Percentiles rank a stretch among this genome's conserved stretches.
phyloP scores from a whole-genome alignment of 2,329 filamentous ascomycete genomes.

The Xylariomycetidae sp. region DNA sequence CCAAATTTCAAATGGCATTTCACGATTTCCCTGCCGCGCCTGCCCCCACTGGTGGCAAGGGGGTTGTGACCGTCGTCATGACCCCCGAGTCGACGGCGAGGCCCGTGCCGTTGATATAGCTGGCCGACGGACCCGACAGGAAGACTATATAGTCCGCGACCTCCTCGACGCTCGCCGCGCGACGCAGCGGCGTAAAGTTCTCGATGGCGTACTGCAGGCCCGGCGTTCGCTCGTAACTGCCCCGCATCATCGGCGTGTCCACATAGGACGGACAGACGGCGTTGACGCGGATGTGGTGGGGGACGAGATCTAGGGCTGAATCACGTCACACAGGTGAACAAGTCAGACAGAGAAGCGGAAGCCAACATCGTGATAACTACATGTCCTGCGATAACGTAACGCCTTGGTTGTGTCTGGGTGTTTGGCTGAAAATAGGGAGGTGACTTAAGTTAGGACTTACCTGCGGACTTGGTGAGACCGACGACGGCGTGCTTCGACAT shows the following conservation, averaged over 20 bases:
- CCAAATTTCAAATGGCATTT: too few species aligned
- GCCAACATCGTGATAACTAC: background rate
- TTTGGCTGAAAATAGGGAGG: too few species aligned
- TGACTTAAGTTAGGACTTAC: too few species aligned
- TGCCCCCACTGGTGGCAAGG: too few species aligned
- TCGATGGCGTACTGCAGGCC: slow-evolving; percentile 3
- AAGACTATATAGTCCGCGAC: slow-evolving; percentile 9
- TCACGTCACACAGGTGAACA: background rate
- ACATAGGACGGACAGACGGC: slow-evolving; percentile 7
- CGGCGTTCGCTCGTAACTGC: background rate
- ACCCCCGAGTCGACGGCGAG: background rate
- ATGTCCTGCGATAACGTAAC: too few species aligned
- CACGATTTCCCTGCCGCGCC: too few species aligned
- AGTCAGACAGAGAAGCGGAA: background rate
- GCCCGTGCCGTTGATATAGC: slow-evolving; percentile 7
- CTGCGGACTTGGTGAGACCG: slow-evolving; percentile 9
- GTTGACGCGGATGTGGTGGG: slow-evolving; percentile 5
- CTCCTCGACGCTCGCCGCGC: slow-evolving; percentile 6
- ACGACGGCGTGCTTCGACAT: slow-evolving; percentile 12
- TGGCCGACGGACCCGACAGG: slow-evolving; percentile 6
- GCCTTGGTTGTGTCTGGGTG: too few species aligned
- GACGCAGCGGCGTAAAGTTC: background rate
- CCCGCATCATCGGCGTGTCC: slow-evolving; percentile 7
- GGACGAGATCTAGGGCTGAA: slow-evolving; percentile 2
- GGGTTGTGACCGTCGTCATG: background rate